Base-by-base conservation (phyloP, 1,284 basidiomycete genomes). In the Ceratobasidium papillatum region DNA sequence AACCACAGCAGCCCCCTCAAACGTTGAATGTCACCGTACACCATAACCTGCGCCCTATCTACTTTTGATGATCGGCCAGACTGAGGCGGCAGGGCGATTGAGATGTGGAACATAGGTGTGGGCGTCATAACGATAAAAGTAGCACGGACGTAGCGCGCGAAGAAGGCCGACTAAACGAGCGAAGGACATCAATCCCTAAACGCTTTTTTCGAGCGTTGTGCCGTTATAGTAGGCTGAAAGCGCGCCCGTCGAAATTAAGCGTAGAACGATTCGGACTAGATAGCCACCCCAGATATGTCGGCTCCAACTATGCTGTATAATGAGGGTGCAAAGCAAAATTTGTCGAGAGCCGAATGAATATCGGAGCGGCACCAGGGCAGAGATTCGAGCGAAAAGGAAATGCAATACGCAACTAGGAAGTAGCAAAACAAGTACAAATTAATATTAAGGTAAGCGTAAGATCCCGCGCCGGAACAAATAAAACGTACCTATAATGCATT, bases 1-100 rank as follows among this genome's bases (percentile, higher is more conserved):
- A 4, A 38, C 32, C 30, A 32, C 34, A 1, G 17, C 22, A 58
- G 56, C 34, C 14, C 56, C 56, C 56, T 38, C 56, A 58, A 58
- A 58, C 56, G 56, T 58, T 58, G 34, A 19, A 27, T 22, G 27
- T 54, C 52, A 27, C 52, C 52, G 52, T 27, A 8, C 32, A 22
- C 32, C 12, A 58, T 17, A n/a, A 11, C 34, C 19, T 8, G 3
- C n/a, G 32, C 56, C 56, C 56, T 58, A 9, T 38, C 56, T 19
- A n/a, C 34, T 58, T 58, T 58, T 58, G 56, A 58, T 58, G 56
- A 58, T 58, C 56, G 56, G 56, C 56, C 56, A 36, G 22, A 58
- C 56, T 58, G 56, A 58, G 52, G 56, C 56, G 56, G 56, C 12
- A 58, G 17, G 25, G 56, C 56, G 56, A 32, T 58, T 58, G 56